These are phyloP conservation scores for Pythium coloratum DNA, from an alignment of 352 stramenopile genomes.

Conservation along the genomic window DNA sequence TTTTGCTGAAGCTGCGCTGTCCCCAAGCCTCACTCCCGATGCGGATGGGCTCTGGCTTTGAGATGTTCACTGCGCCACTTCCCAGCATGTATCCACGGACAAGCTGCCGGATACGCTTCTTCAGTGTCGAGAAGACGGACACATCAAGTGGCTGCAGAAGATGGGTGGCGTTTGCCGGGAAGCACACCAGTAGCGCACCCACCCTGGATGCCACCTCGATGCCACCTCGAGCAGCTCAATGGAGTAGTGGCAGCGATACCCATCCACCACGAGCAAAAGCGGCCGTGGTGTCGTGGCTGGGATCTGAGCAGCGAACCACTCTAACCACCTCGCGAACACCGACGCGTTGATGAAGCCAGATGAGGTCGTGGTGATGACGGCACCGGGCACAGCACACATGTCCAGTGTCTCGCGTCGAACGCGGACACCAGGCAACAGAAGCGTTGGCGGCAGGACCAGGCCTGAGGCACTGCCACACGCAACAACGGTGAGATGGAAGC, in stretches of 20 bases:
- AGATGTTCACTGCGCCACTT: neutral
- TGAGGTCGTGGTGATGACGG: constrained; percentile 19
- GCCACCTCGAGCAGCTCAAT: constrained; percentile 6
- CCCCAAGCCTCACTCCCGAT: constrained; percentile 2
- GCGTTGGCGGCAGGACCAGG: constrained; percentile 14
- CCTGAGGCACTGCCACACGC: constrained; percentile 23
- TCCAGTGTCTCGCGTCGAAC: neutral
- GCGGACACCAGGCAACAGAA: constrained; percentile 17
- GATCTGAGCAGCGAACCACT: constrained; percentile 3
- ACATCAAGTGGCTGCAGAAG: constrained; percentile 27
- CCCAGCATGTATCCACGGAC: constrained; percentile 14
- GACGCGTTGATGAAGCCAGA: constrained; percentile 21
- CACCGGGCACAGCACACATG: neutral
- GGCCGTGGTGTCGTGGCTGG: constrained; percentile 1
- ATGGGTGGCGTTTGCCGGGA: constrained; percentile 25
- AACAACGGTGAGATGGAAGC: constrained; percentile 35
- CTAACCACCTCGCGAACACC: constrained; percentile 12
- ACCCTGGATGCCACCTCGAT: neutral
- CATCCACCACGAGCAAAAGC: constrained; percentile 16
- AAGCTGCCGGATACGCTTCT: constrained; percentile 19
- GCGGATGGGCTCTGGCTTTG: constrained; percentile 5
- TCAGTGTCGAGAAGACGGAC: constrained; percentile 22
- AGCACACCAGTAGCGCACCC: constrained; percentile 15
- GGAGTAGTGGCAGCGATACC: constrained; percentile 24
- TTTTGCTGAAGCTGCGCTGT: neutral